These are phyloP conservation scores for Rhizopogon vesiculosus DNA, from an alignment of 768 basidiomycete genomes.

Conservation along the genomic window DNA sequence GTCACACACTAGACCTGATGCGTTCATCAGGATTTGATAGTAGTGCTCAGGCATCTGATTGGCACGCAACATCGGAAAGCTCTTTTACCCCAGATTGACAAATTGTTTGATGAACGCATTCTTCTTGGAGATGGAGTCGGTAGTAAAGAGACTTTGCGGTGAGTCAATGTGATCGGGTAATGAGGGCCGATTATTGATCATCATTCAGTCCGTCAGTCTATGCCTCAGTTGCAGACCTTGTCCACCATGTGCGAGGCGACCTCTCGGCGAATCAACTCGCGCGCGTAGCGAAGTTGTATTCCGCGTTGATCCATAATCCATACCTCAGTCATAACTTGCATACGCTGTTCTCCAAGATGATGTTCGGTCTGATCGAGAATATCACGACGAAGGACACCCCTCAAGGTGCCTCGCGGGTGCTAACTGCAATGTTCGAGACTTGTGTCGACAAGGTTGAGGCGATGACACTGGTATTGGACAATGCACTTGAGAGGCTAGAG, in stretches of 20 bases:
- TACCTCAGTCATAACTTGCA: conserved; percentile 77
- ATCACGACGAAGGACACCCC: conserved; percentile 73
- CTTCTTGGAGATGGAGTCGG: conserved; percentile 82
- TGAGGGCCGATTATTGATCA: conserved; percentile 1
- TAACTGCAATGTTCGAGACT: conserved; percentile 74
- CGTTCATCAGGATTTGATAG: conserved; percentile 72
- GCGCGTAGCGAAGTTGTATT: conserved; percentile 78
- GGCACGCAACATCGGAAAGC: conserved; percentile 72
- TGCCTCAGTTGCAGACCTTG: conserved; percentile 86
- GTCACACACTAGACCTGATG: not conserved
- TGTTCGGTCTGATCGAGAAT: conserved; percentile 83
- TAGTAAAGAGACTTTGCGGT: conserved; percentile 83
- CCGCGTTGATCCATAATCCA: conserved; percentile 85
- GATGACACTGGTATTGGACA: conserved; percentile 56
- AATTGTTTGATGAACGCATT: conserved; percentile 86
- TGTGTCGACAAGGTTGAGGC: conserved; percentile 83
- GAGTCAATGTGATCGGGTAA: conserved; percentile 11
- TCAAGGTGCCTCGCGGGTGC: conserved; percentile 61
- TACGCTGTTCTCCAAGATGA: conserved; percentile 88
- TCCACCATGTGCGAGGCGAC: conserved; percentile 86
- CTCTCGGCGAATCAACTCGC: conserved; percentile 72
- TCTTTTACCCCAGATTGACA: conserved; percentile 80
- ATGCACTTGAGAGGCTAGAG: conserved; percentile 44
- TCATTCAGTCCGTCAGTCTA: conserved; percentile 69
- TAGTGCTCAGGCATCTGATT: conserved; percentile 88